A percentile compares a stretch with the other conserved stretches of the same genome.
Evolutionary conservation across 2,329 filamentous ascomycete species (phyloP).

Genomic region (Botrytis elliptica): DNA sequence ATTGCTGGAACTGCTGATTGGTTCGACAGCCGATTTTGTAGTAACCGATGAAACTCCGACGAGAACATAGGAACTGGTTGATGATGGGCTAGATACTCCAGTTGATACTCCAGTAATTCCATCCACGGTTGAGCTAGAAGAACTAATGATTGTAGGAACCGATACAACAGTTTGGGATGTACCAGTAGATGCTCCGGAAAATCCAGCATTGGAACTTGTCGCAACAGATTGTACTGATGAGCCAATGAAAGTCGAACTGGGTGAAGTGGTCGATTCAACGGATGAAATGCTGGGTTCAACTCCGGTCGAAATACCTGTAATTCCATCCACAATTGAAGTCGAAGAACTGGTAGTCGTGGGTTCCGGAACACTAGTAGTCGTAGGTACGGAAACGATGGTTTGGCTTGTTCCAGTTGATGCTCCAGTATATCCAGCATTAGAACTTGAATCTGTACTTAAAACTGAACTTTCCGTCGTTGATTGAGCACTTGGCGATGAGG

Average conservation of each 20-base stretch:
- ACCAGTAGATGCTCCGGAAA: constrained; percentile 16
- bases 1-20: constrained; percentile 1
- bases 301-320: constrained; percentile 3
- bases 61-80: constrained; percentile 8
- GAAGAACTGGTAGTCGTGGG: not conserved
- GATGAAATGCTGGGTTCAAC: not conserved
- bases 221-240: not conserved
- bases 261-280: not conserved
- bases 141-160: not conserved
- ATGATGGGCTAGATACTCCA: not conserved
- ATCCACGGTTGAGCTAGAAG: not conserved
- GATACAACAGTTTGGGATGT: not conserved
- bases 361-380: not conserved
- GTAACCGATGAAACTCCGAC: constrained; percentile 9
- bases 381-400: constrained; percentile 19
- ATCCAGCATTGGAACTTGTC: not conserved
- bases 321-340: not conserved
- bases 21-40: not conserved
- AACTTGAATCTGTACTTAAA: not conserved
- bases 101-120: not conserved
- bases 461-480: not conserved
- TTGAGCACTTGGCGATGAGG: not conserved
- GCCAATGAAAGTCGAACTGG: not conserved
- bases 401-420: constrained; percentile 23
- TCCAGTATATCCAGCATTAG: constrained; percentile 6